phyloP scores from a whole-genome alignment of 2,329 filamentous ascomycete species.

The Colletotrichum sp. region DNA sequence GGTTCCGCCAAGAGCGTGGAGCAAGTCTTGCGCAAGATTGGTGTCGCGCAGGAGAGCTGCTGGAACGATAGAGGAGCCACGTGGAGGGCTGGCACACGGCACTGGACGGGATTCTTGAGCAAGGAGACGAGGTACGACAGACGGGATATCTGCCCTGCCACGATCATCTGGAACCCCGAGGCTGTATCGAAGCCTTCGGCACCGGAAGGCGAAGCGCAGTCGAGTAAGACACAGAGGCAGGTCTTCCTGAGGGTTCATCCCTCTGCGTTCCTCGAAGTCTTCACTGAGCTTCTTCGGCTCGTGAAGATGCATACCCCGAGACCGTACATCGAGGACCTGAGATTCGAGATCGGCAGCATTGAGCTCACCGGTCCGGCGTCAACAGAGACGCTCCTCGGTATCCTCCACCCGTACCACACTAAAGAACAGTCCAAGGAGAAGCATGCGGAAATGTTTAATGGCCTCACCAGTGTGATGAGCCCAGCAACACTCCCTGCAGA shows the following conservation, averaged over 20 bases:
- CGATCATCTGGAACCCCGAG: slow-evolving; percentile 74
- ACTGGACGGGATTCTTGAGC: slow-evolving; percentile 55
- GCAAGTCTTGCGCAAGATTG: slow-evolving; percentile 69
- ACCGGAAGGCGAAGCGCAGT: slow-evolving; percentile 21
- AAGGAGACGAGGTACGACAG: slow-evolving; percentile 57
- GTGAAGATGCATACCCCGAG: slow-evolving; percentile 65
- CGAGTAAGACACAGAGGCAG: slow-evolving; percentile 38
- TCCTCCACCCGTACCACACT: slow-evolving; percentile 61
- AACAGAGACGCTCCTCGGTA: slow-evolving; percentile 75
- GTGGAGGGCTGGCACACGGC: slow-evolving; percentile 66
- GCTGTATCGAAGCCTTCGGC: slow-evolving; percentile 21
- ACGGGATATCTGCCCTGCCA: slow-evolving; percentile 73
- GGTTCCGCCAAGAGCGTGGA: slow-evolving; percentile 69
- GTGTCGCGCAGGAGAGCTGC: slow-evolving; percentile 62
- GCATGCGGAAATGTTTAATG: slow-evolving; percentile 55
- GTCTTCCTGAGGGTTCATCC: slow-evolving; percentile 82
- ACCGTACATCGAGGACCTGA: slow-evolving; percentile 70
- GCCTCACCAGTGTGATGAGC: slow-evolving; percentile 66
- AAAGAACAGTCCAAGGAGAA: slow-evolving; percentile 34
- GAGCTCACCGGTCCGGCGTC: slow-evolving; percentile 71
- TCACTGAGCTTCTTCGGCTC: slow-evolving; percentile 64
- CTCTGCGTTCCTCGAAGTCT: slow-evolving; percentile 74
- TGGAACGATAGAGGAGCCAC: slow-evolving; percentile 70
- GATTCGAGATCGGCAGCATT: slow-evolving; percentile 69
- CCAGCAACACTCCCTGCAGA: slow-evolving; percentile 72